A percentile compares a stretch with the other conserved stretches of the same genome.
These are phyloP conservation scores for Globisporangium acanthophoron DNA, from an alignment of 352 stramenopile species.

Conservation along the genomic window DNA sequence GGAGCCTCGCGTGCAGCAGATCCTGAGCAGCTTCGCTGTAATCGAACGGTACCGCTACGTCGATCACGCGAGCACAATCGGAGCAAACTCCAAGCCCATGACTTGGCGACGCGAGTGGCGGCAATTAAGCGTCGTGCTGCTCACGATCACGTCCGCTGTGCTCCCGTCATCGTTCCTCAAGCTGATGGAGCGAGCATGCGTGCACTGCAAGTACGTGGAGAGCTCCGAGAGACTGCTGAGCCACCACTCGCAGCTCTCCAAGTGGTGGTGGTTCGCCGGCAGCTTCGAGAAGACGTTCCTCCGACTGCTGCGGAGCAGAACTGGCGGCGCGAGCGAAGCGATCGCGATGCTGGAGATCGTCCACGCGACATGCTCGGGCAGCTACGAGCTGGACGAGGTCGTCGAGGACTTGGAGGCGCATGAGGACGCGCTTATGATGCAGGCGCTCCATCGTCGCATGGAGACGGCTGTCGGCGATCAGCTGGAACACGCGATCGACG, in stretches of 20 bases:
- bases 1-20: constrained; percentile 16
- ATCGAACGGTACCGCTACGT: constrained; percentile 23
- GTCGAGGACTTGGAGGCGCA: constrained; percentile 23
- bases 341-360: constrained; percentile 28
- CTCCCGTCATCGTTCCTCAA: constrained; percentile 16
- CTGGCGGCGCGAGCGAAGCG: constrained; percentile 3
- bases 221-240: constrained; percentile 19
- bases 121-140: constrained; percentile 37
- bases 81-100: neutral
- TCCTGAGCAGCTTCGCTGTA: constrained; percentile 41
- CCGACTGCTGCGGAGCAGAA: constrained; percentile 6
- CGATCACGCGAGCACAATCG: neutral
- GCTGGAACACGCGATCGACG: constrained; percentile 26
- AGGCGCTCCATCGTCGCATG: constrained; percentile 21
- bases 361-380: constrained; percentile 17
- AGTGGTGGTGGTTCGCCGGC: constrained; percentile 43
- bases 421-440: constrained; percentile 10
- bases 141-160: constrained; percentile 4
- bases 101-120: constrained; percentile 60
- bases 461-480: constrained; percentile 16
- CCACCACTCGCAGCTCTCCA: constrained; percentile 30
- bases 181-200: constrained; percentile 38
- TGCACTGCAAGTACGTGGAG: constrained; percentile 41
- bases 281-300: constrained; percentile 25
- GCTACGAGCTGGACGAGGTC: constrained; percentile 30